Evolutionary conservation across 371 early-diverging fungal genomes (phyloP), one percentile per base, ranked within the genome.

Genomic region (Mortierella sp.): DNA sequence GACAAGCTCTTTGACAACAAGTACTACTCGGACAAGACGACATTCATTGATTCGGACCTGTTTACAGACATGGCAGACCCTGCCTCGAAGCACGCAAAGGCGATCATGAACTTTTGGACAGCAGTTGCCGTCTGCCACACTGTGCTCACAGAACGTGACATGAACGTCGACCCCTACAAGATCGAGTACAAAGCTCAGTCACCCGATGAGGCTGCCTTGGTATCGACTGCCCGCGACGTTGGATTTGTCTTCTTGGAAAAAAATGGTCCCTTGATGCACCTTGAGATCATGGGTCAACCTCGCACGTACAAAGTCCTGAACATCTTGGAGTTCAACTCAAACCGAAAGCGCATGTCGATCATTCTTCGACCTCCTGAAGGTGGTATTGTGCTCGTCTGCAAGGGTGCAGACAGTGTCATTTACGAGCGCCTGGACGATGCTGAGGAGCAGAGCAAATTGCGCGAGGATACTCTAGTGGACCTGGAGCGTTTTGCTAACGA

Each of bases 341-440:
- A 87, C 16, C 82, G 95, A 54, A 95, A 95, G 79, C 87, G 95
- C 51, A 95, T 95, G 95, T 91, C 92, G 14, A 90, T 95, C 2
- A 88, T 95, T 43, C 69, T 91, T 55, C 71, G 86, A 38, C 87
- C 89, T 1, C 80, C 82, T 0, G 91, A 89, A 46, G 86, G 88
- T 24, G 87, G 90, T 26, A 93, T 97, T 34, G 82, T 94, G 8
- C 80, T 98, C 31, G 83, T 95, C 31, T 91, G 91, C 68, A 99
- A 99, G 81, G 99, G 99, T 18, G 98, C 99, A 14, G 99, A 99
- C 76, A 90, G 90, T 23, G 91, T 95, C 2, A 92, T 96, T 21
- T 93, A 87, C 71, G 91, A 92, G 54, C 86, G 97, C 18, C 81
- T 97, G 18, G 84, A 84, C 34, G 69, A 70, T 28, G 47, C 61